Conservation (phyloP, 495 filamentous ascomycete species). For the Aspergillus cavernicola region DNA sequence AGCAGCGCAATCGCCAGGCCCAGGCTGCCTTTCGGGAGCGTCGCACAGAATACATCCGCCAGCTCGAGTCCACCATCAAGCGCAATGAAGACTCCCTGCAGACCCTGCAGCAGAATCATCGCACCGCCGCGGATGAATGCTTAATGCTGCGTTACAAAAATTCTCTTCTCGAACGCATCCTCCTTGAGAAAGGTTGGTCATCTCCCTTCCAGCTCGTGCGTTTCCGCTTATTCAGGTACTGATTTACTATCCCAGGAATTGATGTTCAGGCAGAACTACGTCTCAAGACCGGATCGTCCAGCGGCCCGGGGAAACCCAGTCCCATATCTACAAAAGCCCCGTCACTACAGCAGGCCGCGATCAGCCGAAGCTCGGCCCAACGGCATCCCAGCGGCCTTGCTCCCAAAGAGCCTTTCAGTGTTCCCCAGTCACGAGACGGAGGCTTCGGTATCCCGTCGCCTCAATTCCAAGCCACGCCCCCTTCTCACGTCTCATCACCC, state of each 20-base stretch:
- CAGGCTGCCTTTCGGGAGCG: constrained; percentile 96
- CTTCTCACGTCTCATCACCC: constrained; percentile 79
- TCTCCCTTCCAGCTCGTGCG: background rate
- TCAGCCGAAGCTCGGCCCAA: constrained; percentile 65
- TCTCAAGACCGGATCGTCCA: constrained; percentile 71
- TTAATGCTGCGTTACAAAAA: constrained; percentile 99
- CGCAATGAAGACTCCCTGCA: constrained; percentile 92
- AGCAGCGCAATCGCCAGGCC: constrained; percentile 95
- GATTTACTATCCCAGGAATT: constrained; percentile 63
- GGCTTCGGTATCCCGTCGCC: constrained; percentile 47
- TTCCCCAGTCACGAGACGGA: constrained; percentile 50
- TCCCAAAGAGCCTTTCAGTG: constrained; percentile 63
- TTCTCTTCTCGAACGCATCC: constrained; percentile 87
- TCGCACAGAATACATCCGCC: constrained; percentile 98
- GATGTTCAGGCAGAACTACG: constrained; percentile 95
- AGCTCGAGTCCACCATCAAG: constrained; percentile 95
- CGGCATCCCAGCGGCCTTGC: constrained; percentile 67
- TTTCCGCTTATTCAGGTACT: background rate
- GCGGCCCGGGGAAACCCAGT: constrained; percentile 60
- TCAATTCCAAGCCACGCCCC: constrained; percentile 73
- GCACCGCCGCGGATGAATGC: constrained; percentile 93
- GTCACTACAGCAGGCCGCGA: constrained; percentile 65
- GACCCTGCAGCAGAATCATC: constrained; percentile 88
- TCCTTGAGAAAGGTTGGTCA: constrained; percentile 83
- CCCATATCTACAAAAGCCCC: constrained; percentile 48